Base-by-base conservation (phyloP, 345 rosid genomes). In the Angophora floribunda region DNA sequence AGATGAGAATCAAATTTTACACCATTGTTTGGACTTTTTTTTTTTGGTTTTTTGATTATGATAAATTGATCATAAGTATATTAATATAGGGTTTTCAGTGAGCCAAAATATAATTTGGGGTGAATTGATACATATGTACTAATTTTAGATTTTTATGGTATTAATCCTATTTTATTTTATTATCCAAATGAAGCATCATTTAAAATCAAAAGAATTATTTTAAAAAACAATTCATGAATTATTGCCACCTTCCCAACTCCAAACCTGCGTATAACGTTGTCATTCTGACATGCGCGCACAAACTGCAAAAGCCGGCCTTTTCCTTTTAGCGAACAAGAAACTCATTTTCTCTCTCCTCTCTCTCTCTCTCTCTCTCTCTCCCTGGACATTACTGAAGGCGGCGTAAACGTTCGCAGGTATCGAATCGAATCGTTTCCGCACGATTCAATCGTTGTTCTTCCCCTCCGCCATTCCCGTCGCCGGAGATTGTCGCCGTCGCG, bases 1-100 rank as follows among this genome's bases (percentile, higher is more conserved):
- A 52, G 0, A 4, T 52, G 1, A 8, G 9, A 1, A 52, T 52
- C 1, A 8, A 17, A 52, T 21, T 17, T 3, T 0, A 6, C 4
- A 17, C 0, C 4, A 1, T 52, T 9, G 8, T 22, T 22, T 22
- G 6, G 28, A 11, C 41, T 36, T 36, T 36, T 36, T 36, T 4
- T n/a, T n/a, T n/a, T n/a, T n/a, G n/a, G n/a, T n/a, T n/a, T n/a
- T n/a, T n/a, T n/a, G n/a, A n/a, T n/a, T n/a, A n/a, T n/a, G n/a
- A n/a, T n/a, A n/a, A n/a, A n/a, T n/a, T n/a, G n/a, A n/a, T n/a
- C n/a, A n/a, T n/a, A n/a, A n/a, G n/a, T n/a, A n/a, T n/a, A n/a
- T n/a, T n/a, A n/a, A n/a, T n/a, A n/a, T n/a, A n/a, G n/a, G n/a
- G n/a, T n/a, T n/a, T n/a, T n/a, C n/a, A n/a, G n/a, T n/a, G n/a